Percentiles rank a stretch among this genome's conserved stretches.
Conservation (phyloP, 306 rosid species). For the Vicia sativa region DNA sequence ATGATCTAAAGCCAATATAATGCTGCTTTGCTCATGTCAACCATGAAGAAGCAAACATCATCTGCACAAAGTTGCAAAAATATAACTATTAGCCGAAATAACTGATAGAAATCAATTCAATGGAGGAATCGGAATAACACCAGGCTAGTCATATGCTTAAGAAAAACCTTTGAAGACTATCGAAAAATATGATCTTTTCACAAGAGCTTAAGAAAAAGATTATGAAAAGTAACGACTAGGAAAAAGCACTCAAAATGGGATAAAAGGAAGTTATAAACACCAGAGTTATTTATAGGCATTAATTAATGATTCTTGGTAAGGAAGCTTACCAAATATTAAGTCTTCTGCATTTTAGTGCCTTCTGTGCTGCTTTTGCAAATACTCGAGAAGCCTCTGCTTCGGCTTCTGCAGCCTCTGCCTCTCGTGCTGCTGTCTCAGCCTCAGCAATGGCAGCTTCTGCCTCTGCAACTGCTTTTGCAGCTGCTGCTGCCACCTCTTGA, state of each 20-base stretch:
- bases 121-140: slow-evolving; percentile 5
- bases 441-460: slow-evolving; percentile 92
- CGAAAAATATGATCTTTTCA: too few relatives aligned
- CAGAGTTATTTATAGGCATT: slow-evolving; percentile 1
- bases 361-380: slow-evolving; percentile 90
- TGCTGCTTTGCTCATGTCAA: slow-evolving; percentile 36
- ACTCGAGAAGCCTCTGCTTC: slow-evolving; percentile 93
- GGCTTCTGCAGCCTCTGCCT: slow-evolving; percentile 91
- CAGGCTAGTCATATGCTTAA: background rate
- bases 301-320: slow-evolving; percentile 18
- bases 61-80: slow-evolving; percentile 56
- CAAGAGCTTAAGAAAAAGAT: too few relatives aligned
- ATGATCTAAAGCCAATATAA: slow-evolving; percentile 24
- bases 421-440: slow-evolving; percentile 92
- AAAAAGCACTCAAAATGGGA: slow-evolving; percentile 14
- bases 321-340: slow-evolving; percentile 56
- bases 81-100: slow-evolving; percentile 29
- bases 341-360: slow-evolving; percentile 74
- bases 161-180: too few relatives aligned
- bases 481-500: slow-evolving; percentile 87
- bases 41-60: slow-evolving; percentile 41
- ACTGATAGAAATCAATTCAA: slow-evolving; percentile 6
- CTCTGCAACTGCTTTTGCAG: slow-evolving; percentile 90
- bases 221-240: slow-evolving; percentile 4
- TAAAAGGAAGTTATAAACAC: slow-evolving; percentile 6